A percentile compares a stretch with the other conserved stretches of the same genome.
phyloP scores from a whole-genome alignment of 1,284 basidiomycete genomes.

The Pisolithus thermaeus region DNA sequence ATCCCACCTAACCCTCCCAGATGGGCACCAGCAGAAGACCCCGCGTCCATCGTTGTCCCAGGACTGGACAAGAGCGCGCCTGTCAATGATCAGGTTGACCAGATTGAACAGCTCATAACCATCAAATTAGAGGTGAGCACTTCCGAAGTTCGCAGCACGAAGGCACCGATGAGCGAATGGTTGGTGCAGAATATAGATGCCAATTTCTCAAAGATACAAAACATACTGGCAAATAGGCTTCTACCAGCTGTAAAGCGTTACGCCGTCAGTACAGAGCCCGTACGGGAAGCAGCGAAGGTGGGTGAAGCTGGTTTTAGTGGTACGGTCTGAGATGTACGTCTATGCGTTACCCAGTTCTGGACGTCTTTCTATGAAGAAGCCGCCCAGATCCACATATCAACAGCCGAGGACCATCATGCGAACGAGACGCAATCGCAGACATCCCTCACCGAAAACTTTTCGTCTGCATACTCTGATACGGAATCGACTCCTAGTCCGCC shows the following conservation, averaged over 20 bases:
- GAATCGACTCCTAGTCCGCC: not conserved
- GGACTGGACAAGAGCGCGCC: slow-evolving; percentile 74
- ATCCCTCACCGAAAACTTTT: slow-evolving; percentile 26
- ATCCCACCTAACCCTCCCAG: slow-evolving; percentile 48
- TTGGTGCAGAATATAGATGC: slow-evolving; percentile 79
- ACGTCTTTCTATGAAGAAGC: slow-evolving; percentile 92
- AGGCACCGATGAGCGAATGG: slow-evolving; percentile 13
- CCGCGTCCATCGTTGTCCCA: slow-evolving; percentile 59
- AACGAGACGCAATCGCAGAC: slow-evolving; percentile 42
- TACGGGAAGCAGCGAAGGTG: slow-evolving; percentile 84
- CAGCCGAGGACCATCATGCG: slow-evolving; percentile 57
- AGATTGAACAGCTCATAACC: slow-evolving; percentile 94
- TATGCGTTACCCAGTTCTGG: slow-evolving; percentile 67
- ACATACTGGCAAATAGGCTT: slow-evolving; percentile 76
- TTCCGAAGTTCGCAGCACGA: not conserved
- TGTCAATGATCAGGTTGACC: slow-evolving; percentile 82
- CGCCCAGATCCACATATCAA: slow-evolving; percentile 78
- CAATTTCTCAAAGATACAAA: slow-evolving; percentile 87
- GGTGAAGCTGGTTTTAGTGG: slow-evolving; percentile 14
- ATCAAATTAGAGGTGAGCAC: slow-evolving; percentile 67
- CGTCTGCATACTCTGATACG: slow-evolving; percentile 4
- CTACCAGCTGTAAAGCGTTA: slow-evolving; percentile 87
- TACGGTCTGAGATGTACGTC: not conserved
- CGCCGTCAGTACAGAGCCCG: slow-evolving; percentile 80
- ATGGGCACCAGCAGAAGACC: slow-evolving; percentile 63